phyloP scores from a whole-genome alignment of 208 protist genomes.

The Wallacemonas sp. region DNA sequence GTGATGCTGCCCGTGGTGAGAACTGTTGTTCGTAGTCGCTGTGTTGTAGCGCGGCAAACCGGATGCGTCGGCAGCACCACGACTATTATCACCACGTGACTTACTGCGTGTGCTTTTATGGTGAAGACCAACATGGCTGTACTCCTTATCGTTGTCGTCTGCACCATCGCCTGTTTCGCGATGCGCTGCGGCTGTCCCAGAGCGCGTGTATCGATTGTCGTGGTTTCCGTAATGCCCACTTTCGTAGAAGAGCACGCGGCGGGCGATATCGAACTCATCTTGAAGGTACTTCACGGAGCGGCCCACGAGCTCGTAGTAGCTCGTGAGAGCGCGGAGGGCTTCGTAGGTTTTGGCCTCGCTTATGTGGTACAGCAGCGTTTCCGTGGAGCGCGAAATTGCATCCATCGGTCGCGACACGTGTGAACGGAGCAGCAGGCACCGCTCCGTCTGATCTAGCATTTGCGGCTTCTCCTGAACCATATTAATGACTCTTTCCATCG shows the following conservation, averaged over 20 bases:
- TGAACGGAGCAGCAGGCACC: slow-evolving; percentile 49
- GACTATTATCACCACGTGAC: not conserved
- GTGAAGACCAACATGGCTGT: too few species aligned
- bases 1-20: not conserved
- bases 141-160: not conserved
- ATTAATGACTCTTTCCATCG: slow-evolving; percentile 75
- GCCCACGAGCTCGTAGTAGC: slow-evolving; percentile 53
- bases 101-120: too few species aligned
- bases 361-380: slow-evolving; percentile 52
- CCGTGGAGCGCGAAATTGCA: slow-evolving; percentile 44
- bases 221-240: slow-evolving; percentile 3
- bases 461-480: slow-evolving; percentile 68
- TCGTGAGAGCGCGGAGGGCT: slow-evolving; percentile 33
- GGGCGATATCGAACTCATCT: slow-evolving; percentile 59
- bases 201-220: slow-evolving; percentile 1
- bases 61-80: not conserved
- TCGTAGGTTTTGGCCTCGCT: slow-evolving; percentile 45
- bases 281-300: slow-evolving; percentile 56
- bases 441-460: slow-evolving; percentile 59
- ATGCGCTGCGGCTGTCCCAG: not conserved
- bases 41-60: too few species aligned
- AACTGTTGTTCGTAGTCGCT: slow-evolving; percentile 3
- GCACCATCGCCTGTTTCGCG: not conserved
- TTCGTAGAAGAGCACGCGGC: slow-evolving; percentile 67
- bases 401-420: slow-evolving; percentile 62